Evolutionary conservation across 2,329 filamentous ascomycete species (phyloP), one percentile per base, ranked within the genome.

Genomic region (Plectosphaerella cucumerina): DNA sequence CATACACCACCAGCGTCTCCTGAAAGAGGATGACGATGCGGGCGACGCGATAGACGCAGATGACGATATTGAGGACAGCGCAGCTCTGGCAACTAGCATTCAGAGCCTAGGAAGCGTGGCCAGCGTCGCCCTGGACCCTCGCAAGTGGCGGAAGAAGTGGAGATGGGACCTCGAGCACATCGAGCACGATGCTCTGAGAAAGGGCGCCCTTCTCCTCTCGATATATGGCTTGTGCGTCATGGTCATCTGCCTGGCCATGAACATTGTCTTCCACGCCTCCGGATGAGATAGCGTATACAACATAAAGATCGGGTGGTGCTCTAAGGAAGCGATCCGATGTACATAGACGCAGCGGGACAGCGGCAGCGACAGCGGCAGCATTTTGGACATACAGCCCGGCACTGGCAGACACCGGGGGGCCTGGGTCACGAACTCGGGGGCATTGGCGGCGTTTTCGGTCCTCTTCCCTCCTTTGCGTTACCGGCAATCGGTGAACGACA

Each of bases 1-100:
- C 43, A 80, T 86, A 23, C 84, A 93, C 56, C 91, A 97, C 60
- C 93, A 96, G 65, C 83, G 87, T 14, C 75, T 97, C 10, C 75
- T 90, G 56, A 97, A 97, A 67, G 91, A 94, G 62, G 90, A 97
- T 58, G 94, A 97, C 60, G 89, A 93, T 56, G 84, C 85, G n/a
- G 76, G 81, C 35, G 86, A 88, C 46, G 77, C 58, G 1, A 49
- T 58, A 49, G 50, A 48, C 14, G 68, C 66, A 0, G 66, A 62
- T 5, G 76, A 77, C 9, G 81, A 81, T 35, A 74, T 80, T 1
- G 72, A 82, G 55, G 74, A 72, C 5, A 65, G 62, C 3, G 71
- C 66, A 2, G 66, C 69, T 1, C 60, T 80, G 5, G 64, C 74
- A 1, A 71, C 72, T 35, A 76, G 75, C 59, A 73, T 70, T 14